These are phyloP conservation scores for Acidomyces sp. DNA, from an alignment of 495 filamentous ascomycete species.

Conservation along the genomic window DNA sequence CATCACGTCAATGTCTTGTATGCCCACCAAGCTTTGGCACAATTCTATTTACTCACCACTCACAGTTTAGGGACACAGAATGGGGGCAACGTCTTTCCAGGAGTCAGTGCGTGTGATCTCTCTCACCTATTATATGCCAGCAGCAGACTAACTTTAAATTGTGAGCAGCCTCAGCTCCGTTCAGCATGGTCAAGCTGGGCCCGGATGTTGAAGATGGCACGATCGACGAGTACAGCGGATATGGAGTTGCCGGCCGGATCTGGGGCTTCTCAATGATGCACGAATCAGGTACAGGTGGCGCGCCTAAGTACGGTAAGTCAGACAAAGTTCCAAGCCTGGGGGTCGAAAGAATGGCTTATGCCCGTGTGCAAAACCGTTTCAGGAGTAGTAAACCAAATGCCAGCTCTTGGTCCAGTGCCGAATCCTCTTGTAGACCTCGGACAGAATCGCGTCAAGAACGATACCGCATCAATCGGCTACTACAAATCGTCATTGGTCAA, in stretches of 20 bases:
- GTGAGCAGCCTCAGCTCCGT: slow-evolving; percentile 39
- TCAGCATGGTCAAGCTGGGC: slow-evolving; percentile 59
- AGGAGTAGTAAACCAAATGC: slow-evolving; percentile 55
- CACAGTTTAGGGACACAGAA: slow-evolving; percentile 6
- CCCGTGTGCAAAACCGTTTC: too few species aligned
- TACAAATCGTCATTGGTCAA: slow-evolving; percentile 41
- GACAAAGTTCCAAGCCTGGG: too few species aligned
- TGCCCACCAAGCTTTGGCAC: too few species aligned
- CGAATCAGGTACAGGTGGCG: slow-evolving; percentile 61
- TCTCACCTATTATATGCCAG: too few species aligned
- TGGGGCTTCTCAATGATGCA: slow-evolving; percentile 63
- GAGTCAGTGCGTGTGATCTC: too few species aligned
- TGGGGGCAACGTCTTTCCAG: slow-evolving; percentile 61
- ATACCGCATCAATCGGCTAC: slow-evolving; percentile 47
- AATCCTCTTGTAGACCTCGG: slow-evolving; percentile 49
- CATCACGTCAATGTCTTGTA: background rate
- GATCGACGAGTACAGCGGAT: slow-evolving; percentile 53
- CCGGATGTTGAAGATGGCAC: slow-evolving; percentile 45
- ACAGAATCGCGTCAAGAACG: slow-evolving; percentile 36
- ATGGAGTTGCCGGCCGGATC: slow-evolving; percentile 44
- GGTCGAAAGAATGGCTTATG: too few species aligned
- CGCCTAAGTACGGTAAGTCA: slow-evolving; percentile 68
- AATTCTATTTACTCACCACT: too few species aligned
- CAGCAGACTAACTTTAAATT: too few species aligned
- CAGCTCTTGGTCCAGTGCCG: slow-evolving; percentile 37